Percentiles rank a stretch among this genome's conserved stretches.
Evolutionary conservation across 495 filamentous ascomycete genomes (phyloP).

Genomic region (Penicillium macrosclerotiorum): DNA sequence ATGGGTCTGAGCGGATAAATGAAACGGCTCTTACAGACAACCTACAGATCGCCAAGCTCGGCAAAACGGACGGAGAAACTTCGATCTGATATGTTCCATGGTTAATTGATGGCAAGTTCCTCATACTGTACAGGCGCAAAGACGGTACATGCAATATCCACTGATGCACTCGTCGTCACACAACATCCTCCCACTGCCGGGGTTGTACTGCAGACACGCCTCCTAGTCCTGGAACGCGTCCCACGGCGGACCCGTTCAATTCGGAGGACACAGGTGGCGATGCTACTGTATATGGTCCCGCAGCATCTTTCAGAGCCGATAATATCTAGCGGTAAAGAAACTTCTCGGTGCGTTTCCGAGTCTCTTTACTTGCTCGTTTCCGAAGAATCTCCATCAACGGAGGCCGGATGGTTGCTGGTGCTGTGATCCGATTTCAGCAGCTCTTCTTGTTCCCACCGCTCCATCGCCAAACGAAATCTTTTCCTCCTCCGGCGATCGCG

Average conservation of each 20-base stretch:
- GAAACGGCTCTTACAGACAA: background rate
- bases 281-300: background rate
- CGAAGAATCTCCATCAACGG: too few relatives aligned
- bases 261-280: background rate
- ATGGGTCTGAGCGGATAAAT: background rate
- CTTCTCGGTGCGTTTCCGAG: background rate
- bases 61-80: background rate
- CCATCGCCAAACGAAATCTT: background rate
- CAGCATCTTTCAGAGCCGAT: conserved; percentile 1
- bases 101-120: too few relatives aligned
- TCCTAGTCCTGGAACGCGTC: too few relatives aligned
- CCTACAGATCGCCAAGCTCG: background rate
- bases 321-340: background rate
- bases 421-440: too few relatives aligned
- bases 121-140: too few relatives aligned
- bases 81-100: too few relatives aligned
- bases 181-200: background rate
- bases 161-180: background rate
- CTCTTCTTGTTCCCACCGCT: background rate
- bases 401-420: too few relatives aligned
- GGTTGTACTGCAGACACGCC: background rate
- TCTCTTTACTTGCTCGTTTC: too few relatives aligned
- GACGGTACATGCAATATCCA: too few relatives aligned
- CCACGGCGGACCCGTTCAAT: too few relatives aligned
- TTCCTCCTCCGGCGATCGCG: conserved; percentile 3